Evolutionary conservation across 129 eudicot genomes (phyloP).

Genomic region (Scalesia atractyloides): DNA sequence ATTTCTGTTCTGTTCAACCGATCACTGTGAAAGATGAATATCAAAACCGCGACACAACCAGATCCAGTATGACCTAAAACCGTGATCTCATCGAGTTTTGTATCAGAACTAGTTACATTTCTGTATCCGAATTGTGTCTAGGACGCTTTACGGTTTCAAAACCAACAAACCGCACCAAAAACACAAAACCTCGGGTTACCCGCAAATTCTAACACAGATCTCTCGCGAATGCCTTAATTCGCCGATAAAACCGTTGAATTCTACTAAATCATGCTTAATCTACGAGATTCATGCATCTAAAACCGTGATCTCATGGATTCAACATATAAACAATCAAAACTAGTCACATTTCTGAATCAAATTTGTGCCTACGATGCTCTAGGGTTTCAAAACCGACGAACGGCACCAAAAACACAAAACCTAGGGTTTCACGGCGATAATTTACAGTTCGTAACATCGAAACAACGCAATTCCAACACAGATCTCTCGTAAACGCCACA

Average conservation of each 20-base stretch:
- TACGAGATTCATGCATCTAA: conserved; percentile 11
- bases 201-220: neutral
- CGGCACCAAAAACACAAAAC: neutral
- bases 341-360: neutral
- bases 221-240: neutral
- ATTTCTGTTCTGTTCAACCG: conserved; percentile 18
- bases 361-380: neutral
- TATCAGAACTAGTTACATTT: neutral
- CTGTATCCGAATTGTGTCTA: neutral
- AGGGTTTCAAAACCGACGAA: conserved; percentile 14
- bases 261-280: conserved; percentile 18
- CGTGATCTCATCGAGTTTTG: neutral
- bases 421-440: neutral
- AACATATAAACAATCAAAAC: neutral
- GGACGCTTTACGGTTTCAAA: conserved; percentile 2
- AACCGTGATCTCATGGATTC: neutral
- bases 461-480: neutral
- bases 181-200: neutral
- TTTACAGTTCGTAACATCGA: too few relatives aligned
- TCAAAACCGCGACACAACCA: neutral
- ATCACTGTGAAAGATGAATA: neutral
- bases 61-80: neutral
- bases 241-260: conserved; percentile 5
- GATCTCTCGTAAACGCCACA: too few relatives aligned
- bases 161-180: conserved; percentile 3